phyloP scores from a whole-genome alignment of 805 yeast genomes.

The Monosporozyma siamensis region DNA sequence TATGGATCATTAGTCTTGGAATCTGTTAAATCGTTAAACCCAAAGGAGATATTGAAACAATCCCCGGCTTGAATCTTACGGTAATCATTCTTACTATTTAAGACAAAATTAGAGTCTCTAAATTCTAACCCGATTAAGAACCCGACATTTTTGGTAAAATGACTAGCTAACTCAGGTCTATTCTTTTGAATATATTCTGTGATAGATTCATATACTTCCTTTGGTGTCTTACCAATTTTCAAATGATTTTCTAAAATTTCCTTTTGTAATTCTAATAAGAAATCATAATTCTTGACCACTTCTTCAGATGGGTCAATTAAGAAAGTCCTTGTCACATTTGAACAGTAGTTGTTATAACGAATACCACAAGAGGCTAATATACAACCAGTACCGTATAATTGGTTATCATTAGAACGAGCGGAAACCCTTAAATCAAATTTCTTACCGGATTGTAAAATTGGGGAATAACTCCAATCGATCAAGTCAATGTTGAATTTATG shows the following conservation, averaged over 20 bases:
- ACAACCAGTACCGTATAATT: conserved; percentile 61
- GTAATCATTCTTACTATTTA: conserved; percentile 59
- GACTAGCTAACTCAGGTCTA: conserved; percentile 53
- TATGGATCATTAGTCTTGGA: conserved; percentile 47
- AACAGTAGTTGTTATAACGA: conserved; percentile 81
- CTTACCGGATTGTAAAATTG: conserved; percentile 83
- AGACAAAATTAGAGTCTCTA: conserved; percentile 65
- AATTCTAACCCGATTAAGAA: conserved; percentile 86
- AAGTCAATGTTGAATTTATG: conserved; percentile 65
- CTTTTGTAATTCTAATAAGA: conserved; percentile 59
- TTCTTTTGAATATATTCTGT: conserved; percentile 49
- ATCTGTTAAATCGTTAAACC: conserved; percentile 56
- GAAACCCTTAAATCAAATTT: conserved; percentile 76
- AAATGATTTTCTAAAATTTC: conserved; percentile 47
- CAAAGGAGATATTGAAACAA: conserved; percentile 65
- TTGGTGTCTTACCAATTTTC: conserved; percentile 61
- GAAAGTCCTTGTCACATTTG: conserved; percentile 80
- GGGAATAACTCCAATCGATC: conserved; percentile 90
- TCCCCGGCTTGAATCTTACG: conserved; percentile 61
- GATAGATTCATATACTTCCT: conserved; percentile 56
- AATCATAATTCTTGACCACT: conserved; percentile 71
- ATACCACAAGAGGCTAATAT: conserved; percentile 78
- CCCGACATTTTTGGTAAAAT: conserved; percentile 74
- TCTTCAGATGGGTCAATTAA: conserved; percentile 79
- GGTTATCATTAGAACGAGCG: conserved; percentile 62